Evolutionary conservation across 2,329 filamentous ascomycete genomes (phyloP).

Genomic region (Fusarium subtropicale): DNA sequence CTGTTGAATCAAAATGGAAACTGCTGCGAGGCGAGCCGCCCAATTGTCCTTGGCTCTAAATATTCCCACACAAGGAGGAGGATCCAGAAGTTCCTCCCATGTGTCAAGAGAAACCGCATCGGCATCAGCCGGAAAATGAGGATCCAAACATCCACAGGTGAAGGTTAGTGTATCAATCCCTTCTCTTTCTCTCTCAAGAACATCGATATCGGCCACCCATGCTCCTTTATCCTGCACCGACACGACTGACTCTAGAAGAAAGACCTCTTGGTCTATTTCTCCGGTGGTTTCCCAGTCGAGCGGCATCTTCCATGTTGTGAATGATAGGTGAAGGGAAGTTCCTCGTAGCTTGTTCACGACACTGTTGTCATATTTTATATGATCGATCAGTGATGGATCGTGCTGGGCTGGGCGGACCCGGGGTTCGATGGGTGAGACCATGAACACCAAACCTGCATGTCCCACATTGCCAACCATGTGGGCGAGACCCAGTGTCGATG

Average conservation of each 20-base stretch:
- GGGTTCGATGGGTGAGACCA: not conserved
- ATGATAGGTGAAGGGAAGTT: not conserved
- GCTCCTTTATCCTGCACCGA: not conserved
- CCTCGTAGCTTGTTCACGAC: not conserved
- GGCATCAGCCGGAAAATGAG: not conserved
- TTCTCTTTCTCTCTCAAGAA: not conserved
- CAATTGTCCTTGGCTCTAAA: not conserved
- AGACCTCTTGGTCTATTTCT: not conserved
- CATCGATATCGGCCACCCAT: not conserved
- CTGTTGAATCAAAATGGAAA: not conserved
- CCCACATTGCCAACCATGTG: not conserved
- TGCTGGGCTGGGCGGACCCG: not conserved
- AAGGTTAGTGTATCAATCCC: not conserved
- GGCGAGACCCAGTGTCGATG: not conserved
- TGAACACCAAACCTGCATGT: not conserved
- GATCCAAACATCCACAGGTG: not conserved
- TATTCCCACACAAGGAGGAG: not conserved
- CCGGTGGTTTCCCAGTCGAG: not conserved
- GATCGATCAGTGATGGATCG: not conserved
- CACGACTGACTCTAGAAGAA: not conserved
- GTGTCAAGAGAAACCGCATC: not conserved
- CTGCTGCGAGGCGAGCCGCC: not conserved
- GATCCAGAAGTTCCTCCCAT: not conserved
- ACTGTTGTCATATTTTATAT: not conserved
- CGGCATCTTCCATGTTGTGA: not conserved